Evolutionary conservation across 495 filamentous ascomycete species (phyloP).

Genomic region (Umbilicaria muhlenbergii): DNA sequence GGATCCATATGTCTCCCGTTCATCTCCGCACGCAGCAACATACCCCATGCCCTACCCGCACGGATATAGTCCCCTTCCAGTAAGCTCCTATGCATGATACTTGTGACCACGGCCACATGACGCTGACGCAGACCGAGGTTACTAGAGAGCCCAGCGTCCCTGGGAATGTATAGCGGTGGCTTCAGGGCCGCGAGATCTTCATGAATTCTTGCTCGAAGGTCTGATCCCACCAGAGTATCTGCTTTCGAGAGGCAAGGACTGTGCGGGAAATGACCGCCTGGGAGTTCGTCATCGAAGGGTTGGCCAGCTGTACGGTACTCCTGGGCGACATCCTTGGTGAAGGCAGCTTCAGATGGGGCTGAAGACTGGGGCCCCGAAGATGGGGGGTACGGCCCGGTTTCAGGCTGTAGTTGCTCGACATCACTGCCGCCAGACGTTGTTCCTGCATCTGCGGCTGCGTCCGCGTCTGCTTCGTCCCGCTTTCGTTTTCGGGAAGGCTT

Average conservation of each 20-base stretch:
- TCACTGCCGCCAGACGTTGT: too few relatives aligned
- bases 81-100: constrained; percentile 46
- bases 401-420: too few relatives aligned
- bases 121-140: constrained; percentile 24
- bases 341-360: constrained; percentile 6
- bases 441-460: too few relatives aligned
- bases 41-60: constrained; percentile 47
- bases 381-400: neutral
- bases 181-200: neutral
- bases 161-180: neutral
- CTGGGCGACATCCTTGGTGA: constrained; percentile 27
- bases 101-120: constrained; percentile 43
- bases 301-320: constrained; percentile 35
- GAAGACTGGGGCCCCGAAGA: constrained; percentile 16
- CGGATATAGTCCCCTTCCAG: constrained; percentile 43
- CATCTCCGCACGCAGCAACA: constrained; percentile 42
- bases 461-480: too few relatives aligned
- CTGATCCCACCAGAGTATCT: neutral
- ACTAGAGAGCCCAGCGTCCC: neutral
- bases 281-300: constrained; percentile 26
- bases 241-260: constrained; percentile 2
- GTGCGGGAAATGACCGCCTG: constrained; percentile 30
- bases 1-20: constrained; percentile 37
- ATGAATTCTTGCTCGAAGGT: neutral
- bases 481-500: too few relatives aligned